Percentiles rank a stretch among this genome's conserved stretches.
Evolutionary conservation across 345 rosid genomes (phyloP).

Genomic region (Citrus inodora): DNA sequence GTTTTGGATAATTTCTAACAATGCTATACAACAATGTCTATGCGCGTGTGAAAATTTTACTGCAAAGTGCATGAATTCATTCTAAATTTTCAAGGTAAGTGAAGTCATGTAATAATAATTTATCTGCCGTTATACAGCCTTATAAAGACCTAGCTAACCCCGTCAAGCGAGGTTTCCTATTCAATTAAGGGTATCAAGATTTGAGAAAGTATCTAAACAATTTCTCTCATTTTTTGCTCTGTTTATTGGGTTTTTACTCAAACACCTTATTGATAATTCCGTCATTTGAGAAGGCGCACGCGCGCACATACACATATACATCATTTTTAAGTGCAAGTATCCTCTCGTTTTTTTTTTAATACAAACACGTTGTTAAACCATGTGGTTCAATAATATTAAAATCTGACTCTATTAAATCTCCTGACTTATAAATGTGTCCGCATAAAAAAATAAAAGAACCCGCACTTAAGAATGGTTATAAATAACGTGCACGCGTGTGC

Average conservation of each 20-base stretch:
- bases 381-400: accelerated
- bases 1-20: background rate
- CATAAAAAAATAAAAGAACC: accelerated
- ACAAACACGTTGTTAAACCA: accelerated
- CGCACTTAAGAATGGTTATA: too few species aligned
- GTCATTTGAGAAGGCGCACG: accelerated
- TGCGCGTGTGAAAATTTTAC: background rate
- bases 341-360: too few species aligned
- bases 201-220: background rate
- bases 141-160: conserved; percentile 10
- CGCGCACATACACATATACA: too few species aligned
- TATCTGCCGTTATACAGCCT: conserved; percentile 11
- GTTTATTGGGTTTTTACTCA: too few species aligned
- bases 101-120: background rate
- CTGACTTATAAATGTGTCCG: accelerated
- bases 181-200: conserved; percentile 21
- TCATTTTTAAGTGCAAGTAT: accelerated
- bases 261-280: too few species aligned
- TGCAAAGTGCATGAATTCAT: too few species aligned
- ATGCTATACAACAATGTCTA: background rate
- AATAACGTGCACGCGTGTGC: too few species aligned
- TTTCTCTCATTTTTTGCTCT: too few species aligned
- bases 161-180: conserved; percentile 29
- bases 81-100: too few species aligned
- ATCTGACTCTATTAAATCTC: too few species aligned